Conservation (phyloP, 192 early-diverging fungal species). For the Linnemannia schmuckeri region DNA sequence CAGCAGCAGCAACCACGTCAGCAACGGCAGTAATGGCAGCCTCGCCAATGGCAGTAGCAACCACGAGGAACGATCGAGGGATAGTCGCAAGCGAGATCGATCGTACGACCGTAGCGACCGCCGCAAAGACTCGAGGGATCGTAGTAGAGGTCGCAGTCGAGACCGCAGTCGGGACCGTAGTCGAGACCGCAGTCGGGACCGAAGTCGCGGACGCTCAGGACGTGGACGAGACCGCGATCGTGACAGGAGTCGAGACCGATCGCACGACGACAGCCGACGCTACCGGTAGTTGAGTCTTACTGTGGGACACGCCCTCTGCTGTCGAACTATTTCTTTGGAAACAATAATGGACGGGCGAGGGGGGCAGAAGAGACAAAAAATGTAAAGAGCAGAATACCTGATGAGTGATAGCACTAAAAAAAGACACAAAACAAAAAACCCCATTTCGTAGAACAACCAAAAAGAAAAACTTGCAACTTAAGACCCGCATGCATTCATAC, state of each 20-base stretch:
- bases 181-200: constrained; percentile 15
- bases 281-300: constrained; percentile 23
- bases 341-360: constrained; percentile 2
- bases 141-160: constrained; percentile 42
- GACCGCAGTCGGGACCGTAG: constrained; percentile 50
- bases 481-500: no score
- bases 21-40: constrained; percentile 34
- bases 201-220: neutral
- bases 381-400: neutral
- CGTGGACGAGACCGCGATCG: constrained; percentile 31
- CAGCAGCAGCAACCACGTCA: constrained; percentile 17
- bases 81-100: constrained; percentile 53
- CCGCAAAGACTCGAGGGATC: constrained; percentile 37
- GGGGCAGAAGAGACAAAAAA: neutral
- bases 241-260: constrained; percentile 34
- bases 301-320: neutral
- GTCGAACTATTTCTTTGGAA: neutral
- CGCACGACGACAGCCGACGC: constrained; percentile 33
- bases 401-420: neutral
- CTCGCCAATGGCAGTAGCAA: constrained; percentile 25
- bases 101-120: constrained; percentile 46
- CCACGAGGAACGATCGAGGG: constrained; percentile 45
- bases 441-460: no score
- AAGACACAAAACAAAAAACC: no score
- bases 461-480: no score